phyloP scores from a whole-genome alignment of 805 yeast species.

The Yamadazyma tumulicola region DNA sequence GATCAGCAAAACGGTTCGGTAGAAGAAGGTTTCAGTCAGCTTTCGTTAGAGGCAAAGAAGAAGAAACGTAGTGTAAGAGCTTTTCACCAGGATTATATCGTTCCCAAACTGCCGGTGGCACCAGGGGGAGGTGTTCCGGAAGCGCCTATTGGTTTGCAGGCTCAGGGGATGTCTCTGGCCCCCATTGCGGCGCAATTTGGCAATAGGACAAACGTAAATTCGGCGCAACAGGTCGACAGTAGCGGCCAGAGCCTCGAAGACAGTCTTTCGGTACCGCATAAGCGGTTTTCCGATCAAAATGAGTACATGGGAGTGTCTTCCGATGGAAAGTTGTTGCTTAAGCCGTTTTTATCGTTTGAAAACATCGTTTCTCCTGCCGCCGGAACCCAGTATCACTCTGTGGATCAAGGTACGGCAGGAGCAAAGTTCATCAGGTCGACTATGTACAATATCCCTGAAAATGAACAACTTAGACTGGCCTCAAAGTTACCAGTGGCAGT shows the following conservation, averaged over 20 bases:
- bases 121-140: too few species aligned
- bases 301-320: constrained; percentile 20
- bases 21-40: too few species aligned
- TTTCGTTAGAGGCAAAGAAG: too few species aligned
- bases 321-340: constrained; percentile 33
- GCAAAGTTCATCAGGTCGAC: constrained; percentile 77
- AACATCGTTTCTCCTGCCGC: constrained; percentile 82
- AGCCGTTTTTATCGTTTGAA: constrained; percentile 65
- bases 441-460: constrained; percentile 77
- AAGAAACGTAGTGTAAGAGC: constrained; percentile 31
- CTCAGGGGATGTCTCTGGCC: too few species aligned
- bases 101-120: too few species aligned
- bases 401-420: constrained; percentile 82
- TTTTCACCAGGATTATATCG: constrained; percentile 20
- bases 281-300: constrained; percentile 20
- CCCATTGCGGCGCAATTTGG: too few species aligned
- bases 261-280: constrained; percentile 13
- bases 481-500: constrained; percentile 81
- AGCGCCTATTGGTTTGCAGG: too few species aligned
- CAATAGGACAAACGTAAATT: too few species aligned
- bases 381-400: constrained; percentile 61
- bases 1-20: too few species aligned
- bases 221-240: too few species aligned
- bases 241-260: constrained; percentile 4
- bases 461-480: constrained; percentile 63